phyloP scores from a whole-genome alignment of 345 rosid genomes.

The Citrus medica region DNA sequence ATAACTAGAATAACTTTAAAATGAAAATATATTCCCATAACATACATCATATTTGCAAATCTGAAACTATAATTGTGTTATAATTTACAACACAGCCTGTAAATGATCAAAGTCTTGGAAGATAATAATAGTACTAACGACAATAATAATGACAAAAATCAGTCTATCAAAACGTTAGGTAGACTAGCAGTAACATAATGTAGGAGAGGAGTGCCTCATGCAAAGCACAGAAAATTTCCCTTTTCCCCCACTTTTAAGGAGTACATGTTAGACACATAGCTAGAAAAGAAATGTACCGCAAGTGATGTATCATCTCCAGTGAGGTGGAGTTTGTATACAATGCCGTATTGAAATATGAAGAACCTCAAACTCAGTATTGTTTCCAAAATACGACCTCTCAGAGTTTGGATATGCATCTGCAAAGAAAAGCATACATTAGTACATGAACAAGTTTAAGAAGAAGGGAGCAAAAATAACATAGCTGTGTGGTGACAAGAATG shows the following conservation, averaged over 20 bases:
- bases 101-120: neutral
- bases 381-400: conserved; percentile 90
- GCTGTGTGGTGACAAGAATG: neutral
- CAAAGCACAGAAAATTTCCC: neutral
- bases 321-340: conserved; percentile 87
- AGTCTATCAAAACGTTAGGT: neutral
- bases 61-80: neutral
- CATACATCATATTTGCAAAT: neutral
- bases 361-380: conserved; percentile 86
- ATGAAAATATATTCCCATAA: neutral
- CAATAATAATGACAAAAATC: neutral
- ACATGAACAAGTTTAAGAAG: neutral
- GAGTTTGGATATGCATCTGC: conserved; percentile 88
- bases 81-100: neutral
- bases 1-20: neutral
- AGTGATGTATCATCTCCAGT: conserved; percentile 68
- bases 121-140: neutral
- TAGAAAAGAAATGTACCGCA: conserved; percentile 48
- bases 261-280: neutral
- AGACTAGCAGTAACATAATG: neutral
- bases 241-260: neutral
- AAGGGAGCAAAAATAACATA: neutral
- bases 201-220: neutral
- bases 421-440: conserved; percentile 11
- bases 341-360: conserved; percentile 88